A percentile compares a stretch with the other conserved stretches of the same genome.
These are phyloP conservation scores for Fulvia fulva DNA, from an alignment of 2,329 filamentous ascomycete genomes.

Conservation along the genomic window DNA sequence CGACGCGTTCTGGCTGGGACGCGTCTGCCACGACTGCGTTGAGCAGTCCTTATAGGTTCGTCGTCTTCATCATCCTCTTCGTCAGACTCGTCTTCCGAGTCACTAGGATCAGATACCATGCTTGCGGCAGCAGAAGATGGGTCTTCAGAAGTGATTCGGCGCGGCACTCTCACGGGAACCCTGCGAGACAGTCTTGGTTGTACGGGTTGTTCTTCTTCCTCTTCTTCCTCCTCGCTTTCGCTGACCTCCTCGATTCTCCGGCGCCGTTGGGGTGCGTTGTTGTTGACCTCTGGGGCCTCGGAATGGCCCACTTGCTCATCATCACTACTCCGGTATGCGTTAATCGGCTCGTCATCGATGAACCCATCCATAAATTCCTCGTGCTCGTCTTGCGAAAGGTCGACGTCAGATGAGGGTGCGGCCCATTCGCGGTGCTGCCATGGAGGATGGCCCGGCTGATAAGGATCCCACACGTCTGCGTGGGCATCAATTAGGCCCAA, in stretches of 20 bases:
- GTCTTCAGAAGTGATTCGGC: background rate
- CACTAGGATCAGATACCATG: constrained; percentile 10
- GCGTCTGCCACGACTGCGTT: constrained; percentile 3
- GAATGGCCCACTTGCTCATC: constrained; percentile 16
- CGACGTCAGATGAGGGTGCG: background rate
- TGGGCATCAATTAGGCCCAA: constrained; percentile 8
- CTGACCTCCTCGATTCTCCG: constrained; percentile 6
- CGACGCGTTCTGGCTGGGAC: background rate
- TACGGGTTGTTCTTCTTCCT: constrained; percentile 3
- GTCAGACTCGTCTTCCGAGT: constrained; percentile 8
- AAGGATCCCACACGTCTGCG: constrained; percentile 1
- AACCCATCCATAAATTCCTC: constrained; percentile 20
- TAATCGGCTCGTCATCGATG: constrained; percentile 14
- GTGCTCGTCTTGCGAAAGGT: constrained; percentile 33
- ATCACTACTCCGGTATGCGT: constrained; percentile 16
- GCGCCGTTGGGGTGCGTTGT: constrained; percentile 4
- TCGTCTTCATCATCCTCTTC: constrained; percentile 16
- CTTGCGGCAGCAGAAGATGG: constrained; percentile 11
- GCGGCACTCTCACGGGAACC: background rate
- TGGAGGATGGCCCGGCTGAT: constrained; percentile 6
- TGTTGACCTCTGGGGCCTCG: constrained; percentile 5
- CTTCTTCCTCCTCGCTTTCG: constrained; percentile 23
- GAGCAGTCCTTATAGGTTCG: constrained; percentile 9
- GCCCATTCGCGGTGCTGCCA: constrained; percentile 1
- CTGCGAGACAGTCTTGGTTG: constrained; percentile 3